phyloP scores from a whole-genome alignment of 257 asterid genomes.

The Salvia miltiorrhiza region DNA sequence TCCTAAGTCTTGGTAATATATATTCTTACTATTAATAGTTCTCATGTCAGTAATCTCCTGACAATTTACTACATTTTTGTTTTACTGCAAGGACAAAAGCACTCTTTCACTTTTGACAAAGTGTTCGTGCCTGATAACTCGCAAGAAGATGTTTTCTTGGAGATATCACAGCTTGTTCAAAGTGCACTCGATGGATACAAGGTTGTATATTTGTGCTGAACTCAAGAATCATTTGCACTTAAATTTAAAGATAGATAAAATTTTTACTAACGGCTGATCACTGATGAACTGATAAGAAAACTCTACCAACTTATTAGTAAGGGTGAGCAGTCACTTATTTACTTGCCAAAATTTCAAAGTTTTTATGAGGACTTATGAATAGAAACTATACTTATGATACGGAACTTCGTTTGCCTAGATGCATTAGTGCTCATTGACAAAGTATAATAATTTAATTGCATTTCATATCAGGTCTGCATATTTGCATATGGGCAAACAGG shows the following conservation, averaged over 20 bases:
- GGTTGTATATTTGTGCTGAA: slow-evolving; percentile 38
- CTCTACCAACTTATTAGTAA: neutral
- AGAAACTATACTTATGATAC: neutral
- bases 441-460: slow-evolving; percentile 12
- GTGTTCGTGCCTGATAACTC: slow-evolving; percentile 81
- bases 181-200: slow-evolving; percentile 99
- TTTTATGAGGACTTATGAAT: neutral
- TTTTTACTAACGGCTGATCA: neutral
- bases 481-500: slow-evolving; percentile 99
- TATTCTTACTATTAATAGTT: neutral
- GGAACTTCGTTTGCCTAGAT: neutral
- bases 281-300: neutral
- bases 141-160: slow-evolving; percentile 85
- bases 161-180: slow-evolving; percentile 96
- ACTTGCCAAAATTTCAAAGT: neutral
- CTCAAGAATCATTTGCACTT: neutral
- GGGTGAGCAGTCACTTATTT: neutral
- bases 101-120: slow-evolving; percentile 83
- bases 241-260: neutral
- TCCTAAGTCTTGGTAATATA: neutral
- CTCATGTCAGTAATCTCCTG: neutral
- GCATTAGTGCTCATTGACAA: neutral
- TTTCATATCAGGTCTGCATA: slow-evolving; percentile 68
- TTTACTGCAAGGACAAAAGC: slow-evolving; percentile 60
- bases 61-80: slow-evolving; percentile 9